Conservation (phyloP, 2,329 filamentous ascomycete species). For the Penicillium occitanis region DNA sequence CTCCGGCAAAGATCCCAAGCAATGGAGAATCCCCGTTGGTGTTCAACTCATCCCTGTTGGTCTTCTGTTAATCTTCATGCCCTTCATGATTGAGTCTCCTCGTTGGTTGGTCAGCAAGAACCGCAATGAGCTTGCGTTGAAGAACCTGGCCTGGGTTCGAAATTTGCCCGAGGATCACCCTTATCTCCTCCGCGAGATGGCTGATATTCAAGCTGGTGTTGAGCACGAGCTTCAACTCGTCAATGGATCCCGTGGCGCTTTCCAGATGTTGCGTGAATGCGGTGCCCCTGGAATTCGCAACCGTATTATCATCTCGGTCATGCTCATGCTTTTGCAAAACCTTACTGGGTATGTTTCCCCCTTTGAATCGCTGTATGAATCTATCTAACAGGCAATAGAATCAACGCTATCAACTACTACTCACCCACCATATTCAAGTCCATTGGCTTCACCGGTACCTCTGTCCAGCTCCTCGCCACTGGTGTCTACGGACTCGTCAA, state of each 20-base stretch:
- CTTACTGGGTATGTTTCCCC: neutral
- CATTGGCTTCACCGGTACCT: constrained; percentile 36
- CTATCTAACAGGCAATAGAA: constrained; percentile 36
- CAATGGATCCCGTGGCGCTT: neutral
- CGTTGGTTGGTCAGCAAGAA: constrained; percentile 65
- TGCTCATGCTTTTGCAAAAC: constrained; percentile 13
- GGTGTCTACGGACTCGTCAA: constrained; percentile 53
- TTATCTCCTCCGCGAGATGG: constrained; percentile 52
- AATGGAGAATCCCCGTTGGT: constrained; percentile 61
- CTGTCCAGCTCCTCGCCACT: constrained; percentile 50
- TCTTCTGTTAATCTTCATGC: constrained; percentile 59
- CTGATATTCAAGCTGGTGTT: constrained; percentile 35
- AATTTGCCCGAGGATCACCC: constrained; percentile 52
- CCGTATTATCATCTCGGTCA: constrained; percentile 2
- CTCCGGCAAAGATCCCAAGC: constrained; percentile 41
- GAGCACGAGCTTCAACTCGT: constrained; percentile 2
- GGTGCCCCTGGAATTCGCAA: constrained; percentile 6
- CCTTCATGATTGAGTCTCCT: constrained; percentile 62
- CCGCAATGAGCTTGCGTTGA: constrained; percentile 61
- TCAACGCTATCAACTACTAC: constrained; percentile 62
- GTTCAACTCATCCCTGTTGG: constrained; percentile 63
- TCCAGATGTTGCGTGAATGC: constrained; percentile 4
- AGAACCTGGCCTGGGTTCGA: constrained; percentile 56
- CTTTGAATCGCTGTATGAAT: neutral
- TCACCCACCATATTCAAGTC: constrained; percentile 60